Evolutionary conservation across 371 early-diverging fungal species (phyloP).

Genomic region (Mucor circinelloides): DNA sequence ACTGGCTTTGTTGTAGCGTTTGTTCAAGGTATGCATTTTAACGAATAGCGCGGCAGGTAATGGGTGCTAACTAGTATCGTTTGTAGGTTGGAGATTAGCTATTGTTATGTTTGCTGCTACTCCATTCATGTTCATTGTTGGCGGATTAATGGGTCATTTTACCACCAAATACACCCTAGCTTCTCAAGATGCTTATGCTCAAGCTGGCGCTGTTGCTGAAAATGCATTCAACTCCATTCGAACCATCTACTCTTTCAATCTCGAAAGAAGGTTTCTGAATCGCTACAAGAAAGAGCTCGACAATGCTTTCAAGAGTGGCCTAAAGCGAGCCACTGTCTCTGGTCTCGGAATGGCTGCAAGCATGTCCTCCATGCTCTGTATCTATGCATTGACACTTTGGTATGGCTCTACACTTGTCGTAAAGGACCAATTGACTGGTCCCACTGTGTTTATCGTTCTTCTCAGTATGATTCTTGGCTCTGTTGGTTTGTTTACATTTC

Average conservation of each 20-base stretch:
- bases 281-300: constrained; percentile 60
- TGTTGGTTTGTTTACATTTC: background rate
- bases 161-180: constrained; percentile 48
- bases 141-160: constrained; percentile 64
- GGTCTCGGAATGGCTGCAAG: constrained; percentile 64
- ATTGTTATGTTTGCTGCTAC: constrained; percentile 70
- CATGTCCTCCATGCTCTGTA: constrained; percentile 61
- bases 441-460: constrained; percentile 66
- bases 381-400: constrained; percentile 78
- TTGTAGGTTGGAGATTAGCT: constrained; percentile 67
- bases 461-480: constrained; percentile 54
- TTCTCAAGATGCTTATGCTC: constrained; percentile 37
- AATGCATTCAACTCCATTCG: constrained; percentile 83
- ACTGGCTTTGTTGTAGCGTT: constrained; percentile 55
- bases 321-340: constrained; percentile 50
- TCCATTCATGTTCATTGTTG: constrained; percentile 53
- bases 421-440: constrained; percentile 49
- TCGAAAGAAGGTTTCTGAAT: constrained; percentile 66
- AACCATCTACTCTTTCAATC: constrained; percentile 85
- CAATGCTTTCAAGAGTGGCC: constrained; percentile 56
- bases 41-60: background rate
- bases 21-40: constrained; percentile 35
- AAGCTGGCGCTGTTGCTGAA: constrained; percentile 48
- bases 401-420: constrained; percentile 67
- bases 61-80: constrained; percentile 43